Evolutionary conservation across 768 basidiomycete genomes (phyloP).

Genomic region (Basidioascus undulatus): DNA sequence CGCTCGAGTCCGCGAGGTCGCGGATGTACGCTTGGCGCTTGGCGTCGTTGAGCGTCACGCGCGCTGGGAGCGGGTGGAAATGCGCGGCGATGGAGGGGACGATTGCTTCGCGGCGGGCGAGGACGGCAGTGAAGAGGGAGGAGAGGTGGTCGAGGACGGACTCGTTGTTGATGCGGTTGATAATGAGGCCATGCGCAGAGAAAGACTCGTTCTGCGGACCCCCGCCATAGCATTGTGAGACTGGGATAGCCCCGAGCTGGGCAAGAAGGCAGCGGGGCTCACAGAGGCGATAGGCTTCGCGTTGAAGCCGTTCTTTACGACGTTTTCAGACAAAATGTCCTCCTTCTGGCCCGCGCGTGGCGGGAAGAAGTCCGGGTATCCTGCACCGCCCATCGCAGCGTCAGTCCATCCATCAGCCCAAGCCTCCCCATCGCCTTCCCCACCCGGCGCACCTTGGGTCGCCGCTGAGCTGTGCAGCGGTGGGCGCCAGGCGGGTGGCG

Average conservation of each 20-base stretch:
- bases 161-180: slow-evolving; percentile 9
- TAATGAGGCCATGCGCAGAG: slow-evolving; percentile 13
- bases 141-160: slow-evolving; percentile 7
- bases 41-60: slow-evolving; percentile 12
- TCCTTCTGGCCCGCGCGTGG: slow-evolving; percentile 13
- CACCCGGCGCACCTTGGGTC: too few relatives aligned
- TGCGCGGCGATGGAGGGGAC: slow-evolving; percentile 9
- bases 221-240: background rate
- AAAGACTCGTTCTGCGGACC: slow-evolving; percentile 13
- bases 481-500: too few relatives aligned
- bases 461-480: too few relatives aligned
- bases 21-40: slow-evolving; percentile 13
- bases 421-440: too few relatives aligned
- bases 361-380: slow-evolving; percentile 12
- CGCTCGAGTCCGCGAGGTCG: slow-evolving; percentile 13
- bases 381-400: background rate
- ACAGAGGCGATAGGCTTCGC: slow-evolving; percentile 4
- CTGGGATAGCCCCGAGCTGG: background rate
- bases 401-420: too few relatives aligned
- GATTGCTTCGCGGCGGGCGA: background rate
- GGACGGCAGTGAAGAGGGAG: slow-evolving; percentile 8
- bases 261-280: background rate
- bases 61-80: slow-evolving; percentile 8
- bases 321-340: slow-evolving; percentile 10
- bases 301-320: slow-evolving; percentile 11